Evolutionary conservation across 2,329 filamentous ascomycete genomes (phyloP).

Genomic region (Fusarium aywerte): DNA sequence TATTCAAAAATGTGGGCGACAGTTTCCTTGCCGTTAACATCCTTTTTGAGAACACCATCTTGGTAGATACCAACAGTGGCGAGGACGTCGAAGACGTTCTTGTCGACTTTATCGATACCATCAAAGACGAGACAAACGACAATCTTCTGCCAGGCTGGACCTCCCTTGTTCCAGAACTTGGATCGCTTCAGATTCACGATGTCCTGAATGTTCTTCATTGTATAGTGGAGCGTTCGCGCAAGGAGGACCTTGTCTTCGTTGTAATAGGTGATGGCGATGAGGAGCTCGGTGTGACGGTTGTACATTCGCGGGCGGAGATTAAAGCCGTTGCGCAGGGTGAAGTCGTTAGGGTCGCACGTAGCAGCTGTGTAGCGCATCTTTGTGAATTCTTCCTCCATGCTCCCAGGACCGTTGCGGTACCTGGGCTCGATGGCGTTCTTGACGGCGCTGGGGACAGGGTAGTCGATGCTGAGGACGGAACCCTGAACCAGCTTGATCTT

Average conservation of each 20-base stretch:
- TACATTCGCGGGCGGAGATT: slow-evolving; percentile 44
- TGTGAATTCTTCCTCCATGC: slow-evolving; percentile 39
- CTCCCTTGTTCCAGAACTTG: slow-evolving; percentile 45
- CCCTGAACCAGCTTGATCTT: slow-evolving; percentile 44
- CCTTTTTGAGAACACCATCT: slow-evolving; percentile 44
- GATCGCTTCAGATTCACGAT: slow-evolving; percentile 43
- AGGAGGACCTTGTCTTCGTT: slow-evolving; percentile 45
- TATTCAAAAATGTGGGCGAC: slow-evolving; percentile 45
- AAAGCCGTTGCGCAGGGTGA: slow-evolving; percentile 42
- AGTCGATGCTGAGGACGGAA: slow-evolving; percentile 44
- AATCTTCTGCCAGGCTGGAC: slow-evolving; percentile 43
- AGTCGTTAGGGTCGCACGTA: slow-evolving; percentile 44
- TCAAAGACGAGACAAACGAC: slow-evolving; percentile 44
- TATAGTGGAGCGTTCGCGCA: slow-evolving; percentile 40
- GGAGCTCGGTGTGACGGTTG: slow-evolving; percentile 42
- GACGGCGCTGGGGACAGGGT: slow-evolving; percentile 43
- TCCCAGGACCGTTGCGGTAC: slow-evolving; percentile 35
- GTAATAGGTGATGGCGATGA: slow-evolving; percentile 45
- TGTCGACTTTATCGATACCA: slow-evolving; percentile 43
- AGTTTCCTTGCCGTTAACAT: slow-evolving; percentile 43
- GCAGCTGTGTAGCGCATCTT: slow-evolving; percentile 46
- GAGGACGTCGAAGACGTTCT: slow-evolving; percentile 44
- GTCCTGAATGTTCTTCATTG: slow-evolving; percentile 43
- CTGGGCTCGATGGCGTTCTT: slow-evolving; percentile 42
- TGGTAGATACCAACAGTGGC: slow-evolving; percentile 43